Conservation (phyloP, 495 filamentous ascomycete species). For the Hyaloscypha hepaticicola region DNA sequence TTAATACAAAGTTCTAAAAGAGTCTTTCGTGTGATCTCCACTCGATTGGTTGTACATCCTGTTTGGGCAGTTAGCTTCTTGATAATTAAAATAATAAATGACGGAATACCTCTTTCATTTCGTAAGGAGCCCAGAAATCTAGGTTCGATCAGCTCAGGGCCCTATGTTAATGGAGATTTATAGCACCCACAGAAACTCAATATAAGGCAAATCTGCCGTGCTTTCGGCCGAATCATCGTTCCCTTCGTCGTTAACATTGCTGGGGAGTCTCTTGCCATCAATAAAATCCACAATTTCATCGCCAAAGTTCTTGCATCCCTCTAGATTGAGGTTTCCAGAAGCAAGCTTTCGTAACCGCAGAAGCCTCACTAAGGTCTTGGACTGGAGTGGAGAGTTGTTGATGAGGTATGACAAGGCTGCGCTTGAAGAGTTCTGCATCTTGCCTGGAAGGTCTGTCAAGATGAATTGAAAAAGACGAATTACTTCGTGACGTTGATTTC, state of each 20-base stretch:
- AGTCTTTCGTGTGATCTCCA: background rate
- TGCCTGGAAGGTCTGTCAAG: background rate
- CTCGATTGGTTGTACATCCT: background rate
- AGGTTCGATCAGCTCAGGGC: background rate
- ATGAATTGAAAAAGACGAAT: background rate
- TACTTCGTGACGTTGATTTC: too few relatives aligned
- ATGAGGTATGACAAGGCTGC: constrained; percentile 1
- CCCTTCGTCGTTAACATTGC: background rate
- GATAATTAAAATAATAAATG: background rate
- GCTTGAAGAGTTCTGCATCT: background rate
- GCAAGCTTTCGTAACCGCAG: background rate
- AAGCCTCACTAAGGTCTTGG: background rate
- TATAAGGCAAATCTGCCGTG: background rate
- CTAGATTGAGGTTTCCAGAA: background rate
- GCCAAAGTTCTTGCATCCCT: background rate
- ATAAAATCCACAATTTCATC: background rate
- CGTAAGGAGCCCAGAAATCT: background rate
- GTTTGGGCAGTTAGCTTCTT: background rate
- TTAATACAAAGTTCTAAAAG: background rate
- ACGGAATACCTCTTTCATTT: background rate
- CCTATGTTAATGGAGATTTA: background rate
- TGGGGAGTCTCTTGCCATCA: background rate
- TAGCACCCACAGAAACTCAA: background rate
- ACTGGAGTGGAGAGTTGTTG: background rate
- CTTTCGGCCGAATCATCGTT: background rate